These are phyloP conservation scores for Striga asiatica DNA, from an alignment of 257 asterid species.

Conservation along the genomic window DNA sequence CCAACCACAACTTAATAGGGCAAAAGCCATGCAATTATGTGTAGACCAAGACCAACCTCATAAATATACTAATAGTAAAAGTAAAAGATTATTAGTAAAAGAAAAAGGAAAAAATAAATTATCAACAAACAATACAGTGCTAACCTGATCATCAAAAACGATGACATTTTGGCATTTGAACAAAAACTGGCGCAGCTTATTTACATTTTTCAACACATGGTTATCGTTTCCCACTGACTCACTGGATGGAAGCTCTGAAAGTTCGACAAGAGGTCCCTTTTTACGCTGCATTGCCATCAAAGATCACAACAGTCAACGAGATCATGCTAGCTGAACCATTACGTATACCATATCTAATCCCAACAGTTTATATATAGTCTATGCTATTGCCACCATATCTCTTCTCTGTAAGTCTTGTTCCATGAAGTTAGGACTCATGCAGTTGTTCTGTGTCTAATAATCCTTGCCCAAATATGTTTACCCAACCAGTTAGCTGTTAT, in stretches of 20 bases:
- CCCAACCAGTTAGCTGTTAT: slow-evolving; percentile 2
- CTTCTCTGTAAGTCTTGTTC: neutral
- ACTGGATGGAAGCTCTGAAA: slow-evolving; percentile 31
- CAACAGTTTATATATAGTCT: neutral
- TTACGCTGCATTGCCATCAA: slow-evolving; percentile 28
- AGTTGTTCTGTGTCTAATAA: neutral
- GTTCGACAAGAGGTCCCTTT: slow-evolving; percentile 23
- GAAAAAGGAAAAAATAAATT: neutral
- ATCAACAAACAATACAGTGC: slow-evolving; percentile 14
- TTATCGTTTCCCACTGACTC: slow-evolving; percentile 25
- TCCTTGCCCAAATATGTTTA: neutral
- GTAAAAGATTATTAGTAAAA: neutral
- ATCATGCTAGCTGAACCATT: neutral
- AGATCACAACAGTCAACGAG: slow-evolving; percentile 10
- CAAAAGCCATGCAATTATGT: neutral
- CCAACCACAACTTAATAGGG: neutral
- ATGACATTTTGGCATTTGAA: slow-evolving; percentile 42
- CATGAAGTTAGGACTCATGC: neutral
- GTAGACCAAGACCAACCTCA: neutral
- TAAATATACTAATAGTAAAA: slow-evolving; percentile 1
- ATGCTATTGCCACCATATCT: neutral
- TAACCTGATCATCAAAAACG: slow-evolving; percentile 56
- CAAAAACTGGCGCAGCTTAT: slow-evolving; percentile 48
- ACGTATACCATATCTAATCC: too few relatives aligned
- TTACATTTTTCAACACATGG: slow-evolving; percentile 33